A percentile compares a stretch with the other conserved stretches of the same genome.
Evolutionary conservation across 331 rosid genomes (phyloP).

Genomic region (Arachis monticola): DNA sequence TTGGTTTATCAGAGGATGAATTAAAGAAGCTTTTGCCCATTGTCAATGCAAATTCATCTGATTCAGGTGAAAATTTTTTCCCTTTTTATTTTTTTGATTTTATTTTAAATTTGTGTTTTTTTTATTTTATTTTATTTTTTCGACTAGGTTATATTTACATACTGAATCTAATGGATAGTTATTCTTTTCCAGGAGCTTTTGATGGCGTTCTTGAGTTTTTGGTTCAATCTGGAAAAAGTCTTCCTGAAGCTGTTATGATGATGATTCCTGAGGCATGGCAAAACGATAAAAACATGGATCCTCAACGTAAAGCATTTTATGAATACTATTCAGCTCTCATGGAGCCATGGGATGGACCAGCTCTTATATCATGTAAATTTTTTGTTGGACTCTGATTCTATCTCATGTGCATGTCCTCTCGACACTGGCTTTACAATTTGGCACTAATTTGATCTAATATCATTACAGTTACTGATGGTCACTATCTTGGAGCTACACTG

Average conservation of each 20-base stretch:
- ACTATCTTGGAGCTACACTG: conserved; percentile 97
- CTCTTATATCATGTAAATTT: conserved; percentile 79
- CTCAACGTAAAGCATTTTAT: conserved; percentile 75
- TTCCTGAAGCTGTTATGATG: conserved; percentile 99
- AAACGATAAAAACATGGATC: conserved; percentile 95
- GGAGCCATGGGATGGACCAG: conserved; percentile 99
- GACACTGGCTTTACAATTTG: neutral
- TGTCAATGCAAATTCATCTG: conserved; percentile 93
- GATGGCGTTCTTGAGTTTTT: conserved; percentile 97
- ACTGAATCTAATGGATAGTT: too few relatives aligned
- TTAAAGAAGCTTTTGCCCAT: conserved; percentile 84
- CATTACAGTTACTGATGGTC: conserved; percentile 92
- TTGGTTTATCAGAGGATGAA: conserved; percentile 75
- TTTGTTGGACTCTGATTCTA: too few relatives aligned
- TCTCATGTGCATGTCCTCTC: neutral
- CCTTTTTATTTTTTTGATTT: neutral
- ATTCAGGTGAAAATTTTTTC: conserved; percentile 65
- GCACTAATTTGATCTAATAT: neutral
- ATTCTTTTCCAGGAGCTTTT: conserved; percentile 69
- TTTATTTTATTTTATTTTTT: too few relatives aligned
- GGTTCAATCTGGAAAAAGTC: conserved; percentile 92
- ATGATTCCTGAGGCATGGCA: conserved; percentile 99
- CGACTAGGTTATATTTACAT: too few relatives aligned
- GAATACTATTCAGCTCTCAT: conserved; percentile 91
- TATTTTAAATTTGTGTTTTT: neutral